Evolutionary conservation across 345 rosid genomes (phyloP).

Genomic region (Xanthoceras sorbifolium): DNA sequence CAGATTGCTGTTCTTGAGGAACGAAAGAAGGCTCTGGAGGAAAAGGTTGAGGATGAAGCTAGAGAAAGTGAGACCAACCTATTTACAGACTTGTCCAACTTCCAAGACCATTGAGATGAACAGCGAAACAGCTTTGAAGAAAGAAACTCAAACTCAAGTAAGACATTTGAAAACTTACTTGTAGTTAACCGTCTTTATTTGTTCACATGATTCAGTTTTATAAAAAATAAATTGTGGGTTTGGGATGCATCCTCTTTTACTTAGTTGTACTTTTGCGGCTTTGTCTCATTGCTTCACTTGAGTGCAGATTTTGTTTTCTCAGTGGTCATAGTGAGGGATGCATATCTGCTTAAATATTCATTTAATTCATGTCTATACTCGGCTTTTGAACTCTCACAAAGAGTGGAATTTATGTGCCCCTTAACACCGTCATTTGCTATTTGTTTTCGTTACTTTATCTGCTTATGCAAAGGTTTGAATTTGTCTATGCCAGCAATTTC

Average conservation of each 20-base stretch:
- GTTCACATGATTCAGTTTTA: not conserved
- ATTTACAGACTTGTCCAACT: constrained; percentile 27
- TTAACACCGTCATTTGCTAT: not conserved
- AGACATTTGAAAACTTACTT: not conserved
- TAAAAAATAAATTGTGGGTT: not conserved
- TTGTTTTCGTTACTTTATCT: not conserved
- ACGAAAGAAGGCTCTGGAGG: constrained; percentile 38
- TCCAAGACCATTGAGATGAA: constrained; percentile 39
- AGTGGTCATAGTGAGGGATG: not conserved
- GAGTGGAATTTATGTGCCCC: not conserved
- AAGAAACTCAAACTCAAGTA: constrained; percentile 48
- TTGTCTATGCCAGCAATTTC: not conserved
- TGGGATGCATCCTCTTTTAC: not conserved
- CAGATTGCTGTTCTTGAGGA: constrained; percentile 80
- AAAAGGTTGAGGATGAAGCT: constrained; percentile 49
- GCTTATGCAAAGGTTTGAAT: not conserved
- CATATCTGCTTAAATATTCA: too few relatives aligned
- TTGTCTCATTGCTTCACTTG: too few relatives aligned
- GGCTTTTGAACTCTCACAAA: too few relatives aligned
- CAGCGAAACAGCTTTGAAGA: constrained; percentile 29
- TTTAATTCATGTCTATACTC: too few relatives aligned
- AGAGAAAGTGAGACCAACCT: constrained; percentile 35
- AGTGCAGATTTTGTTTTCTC: not conserved
- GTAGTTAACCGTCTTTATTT: not conserved
- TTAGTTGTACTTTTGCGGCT: not conserved